Percentiles rank a stretch among this genome's conserved stretches.
Conservation (phyloP, 305 asterid genomes). For the Caryopteris hybrid region DNA sequence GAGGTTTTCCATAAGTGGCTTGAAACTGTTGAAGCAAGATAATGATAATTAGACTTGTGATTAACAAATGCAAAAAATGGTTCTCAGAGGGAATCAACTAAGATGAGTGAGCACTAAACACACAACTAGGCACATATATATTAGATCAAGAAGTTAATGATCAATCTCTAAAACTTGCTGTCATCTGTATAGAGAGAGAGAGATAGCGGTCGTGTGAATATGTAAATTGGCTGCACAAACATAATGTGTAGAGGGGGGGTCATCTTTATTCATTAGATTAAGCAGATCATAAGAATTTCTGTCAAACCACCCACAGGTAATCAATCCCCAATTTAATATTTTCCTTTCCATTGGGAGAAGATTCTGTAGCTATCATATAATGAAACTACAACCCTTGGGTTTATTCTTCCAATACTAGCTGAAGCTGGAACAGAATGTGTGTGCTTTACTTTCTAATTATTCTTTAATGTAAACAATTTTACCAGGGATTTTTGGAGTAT, state of each 20-base stretch:
- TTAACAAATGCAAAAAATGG: background rate
- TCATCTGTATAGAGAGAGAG: no score
- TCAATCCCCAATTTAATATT: background rate
- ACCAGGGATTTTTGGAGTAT: background rate
- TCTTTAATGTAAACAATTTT: background rate
- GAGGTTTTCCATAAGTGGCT: conserved; percentile 94
- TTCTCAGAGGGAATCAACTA: conserved; percentile 3
- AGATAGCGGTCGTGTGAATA: no score
- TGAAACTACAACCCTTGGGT: background rate
- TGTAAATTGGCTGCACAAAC: background rate
- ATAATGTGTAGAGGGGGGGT: background rate
- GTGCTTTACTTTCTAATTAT: background rate
- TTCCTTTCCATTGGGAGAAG: no score
- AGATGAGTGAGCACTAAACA: background rate
- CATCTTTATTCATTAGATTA: background rate
- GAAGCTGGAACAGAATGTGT: background rate
- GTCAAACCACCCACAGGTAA: background rate
- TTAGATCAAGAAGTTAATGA: background rate
- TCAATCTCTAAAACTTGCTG: background rate
- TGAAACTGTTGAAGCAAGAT: conserved; percentile 68
- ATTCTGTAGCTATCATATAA: background rate
- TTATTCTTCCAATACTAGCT: background rate
- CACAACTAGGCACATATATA: conserved; percentile 2
- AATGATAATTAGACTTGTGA: conserved; percentile 12
- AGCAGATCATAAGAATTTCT: background rate